Conservation (phyloP, 352 stramenopile species). For the Pythium grandisporangium region DNA sequence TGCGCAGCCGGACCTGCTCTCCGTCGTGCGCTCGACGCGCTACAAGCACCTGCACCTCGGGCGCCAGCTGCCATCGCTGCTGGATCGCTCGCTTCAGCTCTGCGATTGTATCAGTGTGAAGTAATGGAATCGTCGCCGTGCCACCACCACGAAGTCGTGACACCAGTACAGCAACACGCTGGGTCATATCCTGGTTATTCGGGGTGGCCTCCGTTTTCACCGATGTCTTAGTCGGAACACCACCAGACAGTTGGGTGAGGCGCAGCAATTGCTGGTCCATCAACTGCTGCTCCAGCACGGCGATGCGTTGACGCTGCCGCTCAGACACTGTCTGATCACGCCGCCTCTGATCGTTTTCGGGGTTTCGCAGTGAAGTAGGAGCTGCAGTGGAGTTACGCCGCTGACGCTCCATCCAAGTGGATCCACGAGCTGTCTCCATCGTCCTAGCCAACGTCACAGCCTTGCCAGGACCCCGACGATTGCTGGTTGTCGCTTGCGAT, state of each 20-base stretch:
- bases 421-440: no score
- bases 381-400: no score
- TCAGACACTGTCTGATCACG: constrained; percentile 7
- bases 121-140: not conserved
- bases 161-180: not conserved
- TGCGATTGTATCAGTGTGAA: not conserved
- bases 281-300: constrained; percentile 55
- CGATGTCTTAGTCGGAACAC: no score
- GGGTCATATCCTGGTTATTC: not conserved
- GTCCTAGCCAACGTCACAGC: no score
- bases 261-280: constrained; percentile 42
- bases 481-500: no score
- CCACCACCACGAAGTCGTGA: not conserved
- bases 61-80: not conserved
- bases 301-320: constrained; percentile 43
- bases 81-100: not conserved
- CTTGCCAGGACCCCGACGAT: no score
- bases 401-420: no score
- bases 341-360: not conserved
- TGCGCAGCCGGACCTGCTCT: constrained; percentile 3
- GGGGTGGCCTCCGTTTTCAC: no score
- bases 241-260: constrained; percentile 3
- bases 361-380: no score
- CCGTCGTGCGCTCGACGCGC: not conserved
- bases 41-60: not conserved